phyloP scores from a whole-genome alignment of 2,329 filamentous ascomycete species.

The Gnomoniopsis smithogilvyi region DNA sequence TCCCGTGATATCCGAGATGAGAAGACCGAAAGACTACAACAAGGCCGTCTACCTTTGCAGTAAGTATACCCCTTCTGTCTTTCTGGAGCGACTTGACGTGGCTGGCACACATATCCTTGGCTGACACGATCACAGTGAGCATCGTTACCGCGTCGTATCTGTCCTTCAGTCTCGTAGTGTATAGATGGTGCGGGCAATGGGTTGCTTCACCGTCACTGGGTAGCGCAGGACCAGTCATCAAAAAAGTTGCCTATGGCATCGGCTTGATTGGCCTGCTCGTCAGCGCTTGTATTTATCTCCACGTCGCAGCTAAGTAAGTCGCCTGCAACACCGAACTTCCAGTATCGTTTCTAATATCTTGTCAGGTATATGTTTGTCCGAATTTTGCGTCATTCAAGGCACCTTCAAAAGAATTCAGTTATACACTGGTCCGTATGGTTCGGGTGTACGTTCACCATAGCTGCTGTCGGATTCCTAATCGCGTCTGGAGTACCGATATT shows the following conservation, averaged over 20 bases:
- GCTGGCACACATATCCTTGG: neutral
- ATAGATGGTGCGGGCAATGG: conserved; percentile 60
- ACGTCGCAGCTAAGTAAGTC: conserved; percentile 27
- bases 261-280: conserved; percentile 53
- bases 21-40: conserved; percentile 53
- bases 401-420: conserved; percentile 28
- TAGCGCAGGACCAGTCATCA: conserved; percentile 55
- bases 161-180: conserved; percentile 57
- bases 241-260: conserved; percentile 60
- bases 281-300: conserved; percentile 27
- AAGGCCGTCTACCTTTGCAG: conserved; percentile 57
- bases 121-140: conserved; percentile 31
- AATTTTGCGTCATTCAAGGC: conserved; percentile 26
- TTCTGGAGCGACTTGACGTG: too few species aligned
- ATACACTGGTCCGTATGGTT: conserved; percentile 30
- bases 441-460: conserved; percentile 23
- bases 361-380: conserved; percentile 29
- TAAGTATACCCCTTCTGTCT: neutral
- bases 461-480: conserved; percentile 23
- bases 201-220: conserved; percentile 61
- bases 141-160: conserved; percentile 55
- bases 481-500: conserved; percentile 27
- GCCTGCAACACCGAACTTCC: too few species aligned
- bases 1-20: conserved; percentile 59
- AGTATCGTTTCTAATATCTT: too few species aligned